phyloP scores from a whole-genome alignment of 1,139 yeast genomes.

The Sugiyamaella paludigena region DNA sequence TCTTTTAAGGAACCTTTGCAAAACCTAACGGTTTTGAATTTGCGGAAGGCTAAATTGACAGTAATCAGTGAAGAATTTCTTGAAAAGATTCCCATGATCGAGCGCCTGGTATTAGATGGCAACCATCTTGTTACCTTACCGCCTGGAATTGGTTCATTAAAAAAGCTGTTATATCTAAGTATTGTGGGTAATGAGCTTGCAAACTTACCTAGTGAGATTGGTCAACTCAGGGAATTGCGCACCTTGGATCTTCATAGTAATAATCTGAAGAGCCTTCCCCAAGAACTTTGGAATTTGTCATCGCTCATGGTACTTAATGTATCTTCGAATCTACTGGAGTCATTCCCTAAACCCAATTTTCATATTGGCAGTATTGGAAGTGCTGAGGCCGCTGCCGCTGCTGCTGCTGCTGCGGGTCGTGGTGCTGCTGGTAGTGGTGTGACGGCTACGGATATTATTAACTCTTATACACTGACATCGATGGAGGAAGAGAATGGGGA shows the following conservation, averaged over 20 bases:
- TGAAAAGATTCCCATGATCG: slow-evolving; percentile 61
- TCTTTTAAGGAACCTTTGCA: slow-evolving; percentile 59
- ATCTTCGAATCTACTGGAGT: slow-evolving; percentile 72
- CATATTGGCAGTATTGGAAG: slow-evolving; percentile 26
- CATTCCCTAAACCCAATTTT: slow-evolving; percentile 52
- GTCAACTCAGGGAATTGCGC: slow-evolving; percentile 58
- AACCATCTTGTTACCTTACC: slow-evolving; percentile 83
- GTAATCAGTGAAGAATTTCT: slow-evolving; percentile 67
- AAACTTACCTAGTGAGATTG: slow-evolving; percentile 66
- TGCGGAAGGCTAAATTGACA: slow-evolving; percentile 80
- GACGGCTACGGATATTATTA: slow-evolving; percentile 3
- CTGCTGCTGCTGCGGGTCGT: slow-evolving; percentile 4
- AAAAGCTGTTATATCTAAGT: slow-evolving; percentile 62
- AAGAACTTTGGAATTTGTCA: slow-evolving; percentile 63
- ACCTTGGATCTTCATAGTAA: slow-evolving; percentile 82
- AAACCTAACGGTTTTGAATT: slow-evolving; percentile 67
- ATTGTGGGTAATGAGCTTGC: slow-evolving; percentile 74
- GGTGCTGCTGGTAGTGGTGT: slow-evolving; percentile 7
- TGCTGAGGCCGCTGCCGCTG: slow-evolving; percentile 13
- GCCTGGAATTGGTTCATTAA: slow-evolving; percentile 58
- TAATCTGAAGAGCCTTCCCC: slow-evolving; percentile 70
- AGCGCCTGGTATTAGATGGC: slow-evolving; percentile 71
- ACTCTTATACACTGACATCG: slow-evolving; percentile 10
- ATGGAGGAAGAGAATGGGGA: no score
- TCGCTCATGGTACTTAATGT: slow-evolving; percentile 63